Evolutionary conservation across 805 yeast genomes (phyloP).

Genomic region (Kluyveromyces lactis): DNA sequence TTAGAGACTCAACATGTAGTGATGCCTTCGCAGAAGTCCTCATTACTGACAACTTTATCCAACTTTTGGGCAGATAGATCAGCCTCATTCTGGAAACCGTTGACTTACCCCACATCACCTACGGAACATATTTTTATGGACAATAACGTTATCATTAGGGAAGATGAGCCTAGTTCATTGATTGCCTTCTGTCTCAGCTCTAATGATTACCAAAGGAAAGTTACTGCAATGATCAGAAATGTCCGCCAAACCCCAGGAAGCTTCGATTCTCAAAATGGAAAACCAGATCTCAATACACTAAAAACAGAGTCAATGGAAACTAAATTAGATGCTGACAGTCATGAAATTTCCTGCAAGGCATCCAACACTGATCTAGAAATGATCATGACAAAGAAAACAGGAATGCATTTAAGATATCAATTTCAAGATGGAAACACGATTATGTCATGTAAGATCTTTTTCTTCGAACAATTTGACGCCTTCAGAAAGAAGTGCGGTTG

Average conservation of each 20-base stretch:
- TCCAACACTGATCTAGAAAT: constrained; percentile 39
- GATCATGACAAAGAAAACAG: constrained; percentile 70
- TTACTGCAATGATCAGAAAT: constrained; percentile 29
- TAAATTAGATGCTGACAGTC: background rate
- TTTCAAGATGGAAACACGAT: constrained; percentile 78
- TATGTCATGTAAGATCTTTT: constrained; percentile 87
- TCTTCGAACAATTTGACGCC: constrained; percentile 95
- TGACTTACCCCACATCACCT: constrained; percentile 68
- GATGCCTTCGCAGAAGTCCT: constrained; percentile 50
- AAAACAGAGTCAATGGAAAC: constrained; percentile 1
- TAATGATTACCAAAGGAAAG: constrained; percentile 66
- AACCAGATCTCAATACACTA: background rate
- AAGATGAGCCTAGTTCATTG: constrained; percentile 92
- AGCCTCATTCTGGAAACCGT: constrained; percentile 89
- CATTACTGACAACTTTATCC: constrained; percentile 73
- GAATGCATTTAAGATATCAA: constrained; percentile 87
- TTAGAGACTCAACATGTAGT: constrained; percentile 22
- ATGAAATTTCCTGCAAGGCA: background rate
- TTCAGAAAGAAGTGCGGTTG: constrained; percentile 77
- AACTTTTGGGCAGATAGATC: constrained; percentile 98
- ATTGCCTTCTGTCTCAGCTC: constrained; percentile 89
- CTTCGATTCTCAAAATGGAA: background rate
- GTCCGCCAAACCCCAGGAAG: background rate
- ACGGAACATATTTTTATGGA: constrained; percentile 91
- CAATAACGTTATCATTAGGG: constrained; percentile 86